Percentiles rank a stretch among this genome's conserved stretches.
Evolutionary conservation across 1,284 basidiomycete genomes (phyloP).

Genomic region (Melampsora americana): DNA sequence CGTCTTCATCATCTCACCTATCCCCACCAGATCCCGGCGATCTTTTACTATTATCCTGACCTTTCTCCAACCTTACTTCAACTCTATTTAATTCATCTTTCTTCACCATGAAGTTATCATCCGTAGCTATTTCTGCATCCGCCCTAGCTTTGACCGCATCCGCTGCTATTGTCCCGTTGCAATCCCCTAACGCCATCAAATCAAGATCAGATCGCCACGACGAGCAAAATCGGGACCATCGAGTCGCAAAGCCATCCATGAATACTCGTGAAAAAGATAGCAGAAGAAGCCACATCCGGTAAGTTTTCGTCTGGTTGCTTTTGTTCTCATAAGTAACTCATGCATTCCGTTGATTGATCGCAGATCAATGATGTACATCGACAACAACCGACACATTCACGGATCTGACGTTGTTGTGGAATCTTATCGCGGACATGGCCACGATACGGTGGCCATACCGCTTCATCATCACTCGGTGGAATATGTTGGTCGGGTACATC

Average conservation of each 20-base stretch:
- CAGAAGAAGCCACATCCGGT: not conserved
- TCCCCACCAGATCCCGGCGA: no score
- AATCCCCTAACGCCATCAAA: not conserved
- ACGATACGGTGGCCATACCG: no score
- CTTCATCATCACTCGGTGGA: no score
- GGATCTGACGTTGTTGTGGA: no score
- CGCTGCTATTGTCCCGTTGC: not conserved
- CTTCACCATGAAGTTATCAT: not conserved
- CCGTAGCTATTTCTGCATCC: not conserved
- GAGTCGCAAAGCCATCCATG: not conserved
- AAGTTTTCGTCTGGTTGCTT: not conserved
- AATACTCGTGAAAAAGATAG: not conserved
- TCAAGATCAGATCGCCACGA: not conserved
- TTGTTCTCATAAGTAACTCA: not conserved
- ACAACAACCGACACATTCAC: no score
- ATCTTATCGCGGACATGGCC: no score
- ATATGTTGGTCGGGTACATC: no score
- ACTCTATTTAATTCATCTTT: no score
- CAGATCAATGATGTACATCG: no score
- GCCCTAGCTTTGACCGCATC: not conserved
- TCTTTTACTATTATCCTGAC: no score
- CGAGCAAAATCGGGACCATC: not conserved
- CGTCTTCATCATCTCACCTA: no score
- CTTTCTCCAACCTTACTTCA: no score
- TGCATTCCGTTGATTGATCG: not conserved